Conservation (phyloP, 129 eudicot species). For the Lonicera japonica region DNA sequence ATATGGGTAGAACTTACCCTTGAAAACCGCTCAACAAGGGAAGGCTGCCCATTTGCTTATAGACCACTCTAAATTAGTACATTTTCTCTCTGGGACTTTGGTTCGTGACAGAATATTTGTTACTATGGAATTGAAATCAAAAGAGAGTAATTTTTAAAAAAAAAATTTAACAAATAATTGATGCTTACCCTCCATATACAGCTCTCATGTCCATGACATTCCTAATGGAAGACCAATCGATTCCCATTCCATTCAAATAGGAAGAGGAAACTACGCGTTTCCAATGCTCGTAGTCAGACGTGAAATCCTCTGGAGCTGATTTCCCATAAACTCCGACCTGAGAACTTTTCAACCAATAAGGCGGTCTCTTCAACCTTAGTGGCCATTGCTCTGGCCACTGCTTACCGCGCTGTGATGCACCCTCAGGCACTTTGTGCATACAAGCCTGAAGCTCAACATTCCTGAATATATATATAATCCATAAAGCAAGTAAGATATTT, state of each 20-base stretch:
- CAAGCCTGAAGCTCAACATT: conserved; percentile 57
- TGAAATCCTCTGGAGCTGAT: conserved; percentile 49
- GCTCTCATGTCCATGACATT: conserved; percentile 73
- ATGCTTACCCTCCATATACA: conserved; percentile 62
- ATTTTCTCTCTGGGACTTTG: too few relatives aligned
- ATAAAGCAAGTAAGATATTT: background rate
- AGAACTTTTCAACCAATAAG: conserved; percentile 48
- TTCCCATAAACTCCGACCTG: conserved; percentile 55
- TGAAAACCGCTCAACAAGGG: too few relatives aligned
- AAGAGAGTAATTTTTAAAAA: background rate
- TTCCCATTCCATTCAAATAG: conserved; percentile 48
- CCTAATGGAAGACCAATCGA: conserved; percentile 58
- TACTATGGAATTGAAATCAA: background rate
- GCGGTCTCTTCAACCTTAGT: conserved; percentile 46
- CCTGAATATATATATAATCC: conserved; percentile 29
- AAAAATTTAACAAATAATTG: background rate
- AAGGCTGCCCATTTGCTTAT: too few relatives aligned
- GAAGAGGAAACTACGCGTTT: conserved; percentile 43
- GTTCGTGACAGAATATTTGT: too few relatives aligned
- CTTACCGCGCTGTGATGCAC: conserved; percentile 39
- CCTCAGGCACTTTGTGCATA: conserved; percentile 49
- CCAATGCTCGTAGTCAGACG: conserved; percentile 54
- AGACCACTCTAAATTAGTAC: too few relatives aligned
- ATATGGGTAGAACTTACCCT: too few relatives aligned
- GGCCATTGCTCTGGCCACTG: conserved; percentile 62